phyloP scores from a whole-genome alignment of 2,329 filamentous ascomycete species.

The Alternaria viburni region DNA sequence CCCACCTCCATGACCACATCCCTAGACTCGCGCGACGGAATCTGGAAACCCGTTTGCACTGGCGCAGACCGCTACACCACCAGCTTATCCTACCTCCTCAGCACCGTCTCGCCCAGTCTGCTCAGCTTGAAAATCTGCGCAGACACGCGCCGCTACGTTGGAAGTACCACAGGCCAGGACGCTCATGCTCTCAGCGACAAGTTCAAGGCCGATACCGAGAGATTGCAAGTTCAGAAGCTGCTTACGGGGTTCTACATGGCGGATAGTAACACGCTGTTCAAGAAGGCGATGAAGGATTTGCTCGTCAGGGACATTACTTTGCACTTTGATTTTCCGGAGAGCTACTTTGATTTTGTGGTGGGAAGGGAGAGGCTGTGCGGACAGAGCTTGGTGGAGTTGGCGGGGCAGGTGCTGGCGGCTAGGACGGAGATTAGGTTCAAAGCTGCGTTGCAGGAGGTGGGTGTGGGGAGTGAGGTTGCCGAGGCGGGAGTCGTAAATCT shows the following conservation, averaged over 20 bases:
- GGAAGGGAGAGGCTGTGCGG: constrained; percentile 18
- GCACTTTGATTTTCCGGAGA: constrained; percentile 39
- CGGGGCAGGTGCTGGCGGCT: constrained; percentile 38
- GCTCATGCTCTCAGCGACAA: constrained; percentile 1
- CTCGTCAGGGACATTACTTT: constrained; percentile 18
- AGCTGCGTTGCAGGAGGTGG: constrained; percentile 25
- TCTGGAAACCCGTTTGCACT: constrained; percentile 23
- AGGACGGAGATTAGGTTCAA: constrained; percentile 35
- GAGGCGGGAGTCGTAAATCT: constrained; percentile 3
- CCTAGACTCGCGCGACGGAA: constrained; percentile 2
- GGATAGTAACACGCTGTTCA: constrained; percentile 25
- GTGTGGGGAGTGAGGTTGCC: constrained; percentile 11
- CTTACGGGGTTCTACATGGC: constrained; percentile 34
- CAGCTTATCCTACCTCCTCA: constrained; percentile 24
- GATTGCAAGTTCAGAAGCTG: constrained; percentile 24
- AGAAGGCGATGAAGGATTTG: constrained; percentile 21
- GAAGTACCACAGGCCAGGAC: neutral
- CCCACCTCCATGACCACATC: constrained; percentile 12
- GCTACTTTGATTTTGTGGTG: constrained; percentile 30
- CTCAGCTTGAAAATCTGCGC: constrained; percentile 19
- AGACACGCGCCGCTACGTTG: constrained; percentile 19
- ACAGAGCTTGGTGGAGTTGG: constrained; percentile 31
- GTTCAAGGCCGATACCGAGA: constrained; percentile 1
- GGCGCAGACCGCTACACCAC: constrained; percentile 30
- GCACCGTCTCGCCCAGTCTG: constrained; percentile 13